Base-by-base conservation (phyloP, 2,329 filamentous ascomycete species). In the Xylaria sp. region DNA sequence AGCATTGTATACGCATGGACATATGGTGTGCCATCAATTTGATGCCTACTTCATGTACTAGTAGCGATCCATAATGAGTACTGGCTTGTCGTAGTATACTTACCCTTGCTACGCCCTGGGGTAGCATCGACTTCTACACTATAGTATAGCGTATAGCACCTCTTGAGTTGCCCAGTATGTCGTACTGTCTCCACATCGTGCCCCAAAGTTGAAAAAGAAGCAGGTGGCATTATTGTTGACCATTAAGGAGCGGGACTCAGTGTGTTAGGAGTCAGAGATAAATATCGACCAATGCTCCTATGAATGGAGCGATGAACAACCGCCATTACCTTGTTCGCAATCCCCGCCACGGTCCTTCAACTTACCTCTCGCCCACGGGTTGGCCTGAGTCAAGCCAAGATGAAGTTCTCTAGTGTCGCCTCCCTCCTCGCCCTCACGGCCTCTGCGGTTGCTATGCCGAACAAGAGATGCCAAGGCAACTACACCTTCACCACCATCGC, bases 401-500 rank as follows among this genome's bases (percentile, higher is more conserved):
- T 68, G 66, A 68, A 57, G 55, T 53, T 64, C 62, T 54, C 37
- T 16, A 47, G 16, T 25, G 42, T 60, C 18, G 9, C 32, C n/a
- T 68, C 64, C 18, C 29, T 61, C 18, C 55, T 70, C 12, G 64
- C 64, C 23, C 10, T 68, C 29, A 57, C 57, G 12, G 55, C 37
- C 32, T 27, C 32, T 27, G 50, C 29, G 23, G 29, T 27, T n/a
- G 60, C 64, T 35, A 35, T 54, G 50, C 18, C 69, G 27, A 48
- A 29, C 69, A 60, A 65, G 65, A 16, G 63, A 63, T 42, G 32
- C 69, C 18, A 35, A 50, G 5, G 66, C 55, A 42, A 23, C 40
- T 44, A 44, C 13, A 18, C 71, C 44, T 72, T 65, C 64, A 72
- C 72, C 25, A 74, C 67, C 2, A 60, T 70, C 1, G 73, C 72